Percentiles rank a stretch among this genome's conserved stretches.
Conservation (phyloP, 768 basidiomycete species). For the Auriscalpium orientale region DNA sequence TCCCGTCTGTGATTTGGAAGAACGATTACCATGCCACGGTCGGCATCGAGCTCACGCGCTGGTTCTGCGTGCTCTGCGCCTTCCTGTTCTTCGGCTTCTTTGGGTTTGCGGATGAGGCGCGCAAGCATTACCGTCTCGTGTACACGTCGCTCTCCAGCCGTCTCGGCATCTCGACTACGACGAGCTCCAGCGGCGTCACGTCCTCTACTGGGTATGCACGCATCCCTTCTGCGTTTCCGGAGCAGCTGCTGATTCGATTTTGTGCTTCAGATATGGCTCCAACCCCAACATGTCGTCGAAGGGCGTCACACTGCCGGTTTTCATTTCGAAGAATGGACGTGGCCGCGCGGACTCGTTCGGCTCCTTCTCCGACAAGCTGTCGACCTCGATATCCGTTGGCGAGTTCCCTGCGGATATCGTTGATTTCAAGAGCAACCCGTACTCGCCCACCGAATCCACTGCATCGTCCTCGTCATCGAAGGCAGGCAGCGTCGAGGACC, state of each 20-base stretch:
- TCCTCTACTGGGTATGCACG: constrained; percentile 6
- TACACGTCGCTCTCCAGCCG: constrained; percentile 21
- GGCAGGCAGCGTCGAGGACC: neutral
- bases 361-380: constrained; percentile 8
- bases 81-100: constrained; percentile 46
- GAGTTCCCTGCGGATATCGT: neutral
- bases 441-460: constrained; percentile 1
- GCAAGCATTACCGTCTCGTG: constrained; percentile 28
- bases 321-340: neutral
- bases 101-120: constrained; percentile 44
- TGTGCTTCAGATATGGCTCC: neutral
- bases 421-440: constrained; percentile 3
- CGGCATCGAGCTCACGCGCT: constrained; percentile 30
- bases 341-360: neutral
- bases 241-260: neutral
- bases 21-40: constrained; percentile 1
- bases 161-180: constrained; percentile 16
- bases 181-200: neutral
- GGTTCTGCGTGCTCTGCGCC: constrained; percentile 31
- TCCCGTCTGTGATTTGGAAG: constrained; percentile 34
- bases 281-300: constrained; percentile 2
- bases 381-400: constrained; percentile 8
- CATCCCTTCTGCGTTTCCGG: neutral
- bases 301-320: constrained; percentile 2
- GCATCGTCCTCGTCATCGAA: neutral